phyloP scores from a whole-genome alignment of 2,329 filamentous ascomycete genomes.

The Whalleya microplaca region DNA sequence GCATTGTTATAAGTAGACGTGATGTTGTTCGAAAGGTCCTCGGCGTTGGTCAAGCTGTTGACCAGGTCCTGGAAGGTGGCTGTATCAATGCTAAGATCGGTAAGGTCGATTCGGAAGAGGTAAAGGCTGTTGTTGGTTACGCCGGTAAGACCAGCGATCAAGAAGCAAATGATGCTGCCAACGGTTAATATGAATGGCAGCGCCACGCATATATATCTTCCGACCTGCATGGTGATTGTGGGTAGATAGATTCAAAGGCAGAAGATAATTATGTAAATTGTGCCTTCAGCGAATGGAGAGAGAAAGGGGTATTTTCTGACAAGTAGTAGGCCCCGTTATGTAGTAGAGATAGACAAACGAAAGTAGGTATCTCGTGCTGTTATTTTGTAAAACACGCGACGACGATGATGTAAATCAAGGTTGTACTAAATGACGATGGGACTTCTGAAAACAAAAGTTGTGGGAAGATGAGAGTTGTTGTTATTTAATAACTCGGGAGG shows the following conservation, averaged over 20 bases:
- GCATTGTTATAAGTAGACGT: background rate
- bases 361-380: constrained; percentile 2
- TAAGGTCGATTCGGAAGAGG: constrained; percentile 64
- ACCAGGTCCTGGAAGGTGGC: constrained; percentile 38
- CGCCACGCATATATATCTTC: constrained; percentile 84
- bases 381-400: background rate
- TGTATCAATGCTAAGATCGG: constrained; percentile 59
- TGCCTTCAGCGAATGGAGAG: too few species aligned
- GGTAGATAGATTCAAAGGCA: background rate
- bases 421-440: background rate
- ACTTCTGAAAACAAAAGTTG: background rate
- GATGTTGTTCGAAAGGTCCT: constrained; percentile 10
- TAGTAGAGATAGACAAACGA: too few species aligned
- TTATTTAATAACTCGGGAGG: background rate
- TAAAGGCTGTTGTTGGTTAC: constrained; percentile 60
- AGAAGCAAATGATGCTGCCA: constrained; percentile 72
- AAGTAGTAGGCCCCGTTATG: too few species aligned
- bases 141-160: constrained; percentile 60
- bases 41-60: constrained; percentile 18
- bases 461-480: constrained; percentile 6
- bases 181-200: constrained; percentile 83
- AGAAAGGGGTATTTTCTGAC: too few species aligned
- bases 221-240: constrained; percentile 57
- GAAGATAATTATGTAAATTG: background rate
- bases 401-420: background rate